Base-by-base conservation (phyloP, 331 rosid genomes). In the Malus hybrid region DNA sequence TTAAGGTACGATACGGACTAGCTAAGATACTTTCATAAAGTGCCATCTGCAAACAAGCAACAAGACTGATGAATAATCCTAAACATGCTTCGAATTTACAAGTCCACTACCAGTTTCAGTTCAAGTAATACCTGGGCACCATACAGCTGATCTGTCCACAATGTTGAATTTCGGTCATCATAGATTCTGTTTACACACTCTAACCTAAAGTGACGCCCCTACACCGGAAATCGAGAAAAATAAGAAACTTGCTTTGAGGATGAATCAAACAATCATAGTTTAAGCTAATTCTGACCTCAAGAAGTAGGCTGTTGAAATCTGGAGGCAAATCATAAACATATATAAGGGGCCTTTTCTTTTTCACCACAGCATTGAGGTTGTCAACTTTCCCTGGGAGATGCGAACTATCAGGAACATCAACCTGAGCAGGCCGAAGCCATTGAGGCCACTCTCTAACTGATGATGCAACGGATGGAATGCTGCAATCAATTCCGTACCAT, bases 401-500 rank as follows among this genome's bases (percentile, higher is more conserved):
- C 81, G 65, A 36, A 72, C 73, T 77, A 55, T 87, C 83, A 46
- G 90, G 89, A 75, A 94, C 82, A 66, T 92, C 87, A 70, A 94
- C 58, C 53, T 53, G 86, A 75, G 99, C 93, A 39, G 99, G 99
- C 75, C 83, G 91, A 71, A 92, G 94, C 99, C 97, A 92, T 74
- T 74, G 79, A 53, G 99, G 99, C 99, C 99, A 94, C 63, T 90
- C 99, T 75, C 76, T 80, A 75, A 89, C 75, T 32, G 97, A 86
- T 19, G 90, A 86, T 52, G 72, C 44, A 44, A 84, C 90, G 26
- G 99, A 90, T 61, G 99, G 99, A 76, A 78, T 82, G 82, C 97
- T 92, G 87, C 99, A 94, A 86, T 94, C 99, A 72, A 81, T 84
- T 87, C 99, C 99, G 70, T 89, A 92, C 99, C 99, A 92, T 63